These are phyloP conservation scores for Beta vulgaris DNA, from an alignment of 148 eudicot species.

Conservation along the genomic window DNA sequence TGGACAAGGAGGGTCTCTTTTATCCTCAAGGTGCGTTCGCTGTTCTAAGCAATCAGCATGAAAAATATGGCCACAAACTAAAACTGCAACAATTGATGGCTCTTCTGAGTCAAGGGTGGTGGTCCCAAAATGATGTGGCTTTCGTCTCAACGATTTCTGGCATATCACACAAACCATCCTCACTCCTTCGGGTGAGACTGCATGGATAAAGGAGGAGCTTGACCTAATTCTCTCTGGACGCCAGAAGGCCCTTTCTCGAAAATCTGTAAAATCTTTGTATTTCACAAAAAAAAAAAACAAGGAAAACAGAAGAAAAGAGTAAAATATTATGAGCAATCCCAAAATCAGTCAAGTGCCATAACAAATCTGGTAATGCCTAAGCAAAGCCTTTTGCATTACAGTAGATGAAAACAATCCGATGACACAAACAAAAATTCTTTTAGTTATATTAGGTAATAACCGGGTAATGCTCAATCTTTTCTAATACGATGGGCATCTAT, in stretches of 20 bases:
- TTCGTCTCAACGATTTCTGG: slow-evolving; percentile 48
- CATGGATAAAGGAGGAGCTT: slow-evolving; percentile 31
- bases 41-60: slow-evolving; percentile 84
- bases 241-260: slow-evolving; percentile 35
- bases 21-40: slow-evolving; percentile 54
- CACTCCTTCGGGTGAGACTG: slow-evolving; percentile 30
- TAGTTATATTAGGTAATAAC: too few species aligned
- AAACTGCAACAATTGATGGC: slow-evolving; percentile 62
- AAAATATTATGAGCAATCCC: background rate
- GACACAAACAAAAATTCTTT: too few species aligned
- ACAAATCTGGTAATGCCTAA: background rate
- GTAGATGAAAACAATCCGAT: background rate
- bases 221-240: slow-evolving; percentile 56
- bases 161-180: slow-evolving; percentile 63
- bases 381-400: background rate
- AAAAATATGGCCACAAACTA: slow-evolving; percentile 79
- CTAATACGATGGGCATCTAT: too few species aligned
- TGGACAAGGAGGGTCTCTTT: slow-evolving; percentile 76
- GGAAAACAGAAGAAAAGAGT: background rate
- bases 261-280: slow-evolving; percentile 44
- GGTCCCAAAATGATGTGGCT: slow-evolving; percentile 35
- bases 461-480: too few species aligned
- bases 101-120: slow-evolving; percentile 37
- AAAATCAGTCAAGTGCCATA: background rate
- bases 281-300: background rate